Evolutionary conservation across 495 filamentous ascomycete species (phyloP), one percentile per base, ranked within the genome.

Genomic region (Tuber umbilicatum): DNA sequence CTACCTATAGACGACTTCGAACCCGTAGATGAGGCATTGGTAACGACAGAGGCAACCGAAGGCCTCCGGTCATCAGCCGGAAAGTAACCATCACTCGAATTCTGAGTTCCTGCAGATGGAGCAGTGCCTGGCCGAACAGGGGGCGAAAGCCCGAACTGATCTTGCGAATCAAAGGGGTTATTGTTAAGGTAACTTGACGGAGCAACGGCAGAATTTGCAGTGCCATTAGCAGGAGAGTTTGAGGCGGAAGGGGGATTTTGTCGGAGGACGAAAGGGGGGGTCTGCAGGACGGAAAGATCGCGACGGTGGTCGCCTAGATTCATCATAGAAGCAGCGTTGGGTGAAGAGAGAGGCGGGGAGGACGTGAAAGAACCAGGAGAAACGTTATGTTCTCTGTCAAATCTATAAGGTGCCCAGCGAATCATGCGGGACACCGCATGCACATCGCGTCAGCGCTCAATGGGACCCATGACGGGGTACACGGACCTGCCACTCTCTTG

Each of bases 21-120:
- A 12, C 94, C 95, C 73, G 91, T 90, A 77, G 95, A 98, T 81
- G 94, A 97, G 9, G 92, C 91, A 55, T 92, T 96, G 14, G 91
- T 95, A 60, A 90, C 85, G 69, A 90, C 90, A 83, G 94, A 97
- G 14, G 93, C 92, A 73, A 94, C 87, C 35, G 96, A 98, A 17
- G 96, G 96, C 70, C 96, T 88, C 71, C 95, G 87, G 71, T 97
- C 92, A 71, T 87, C 84, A 43, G 90, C 90, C 19, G 90, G 87
- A 40, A 91, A 92, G 73, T 93, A 92, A 80, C 88, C 91, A 70
- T 86, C 86, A 35, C 55, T 35, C 43, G 84, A 84, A 69, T 82
- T 82, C 60, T 80, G 80, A 64, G 75, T 78, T 76, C 82, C 89
- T 72, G 89, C 86, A 40, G 88, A 86, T 42, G 79, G 80, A 50